These are phyloP conservation scores for Telopea speciosissima DNA, from an alignment of 177 flowering plant genomes.

Conservation along the genomic window DNA sequence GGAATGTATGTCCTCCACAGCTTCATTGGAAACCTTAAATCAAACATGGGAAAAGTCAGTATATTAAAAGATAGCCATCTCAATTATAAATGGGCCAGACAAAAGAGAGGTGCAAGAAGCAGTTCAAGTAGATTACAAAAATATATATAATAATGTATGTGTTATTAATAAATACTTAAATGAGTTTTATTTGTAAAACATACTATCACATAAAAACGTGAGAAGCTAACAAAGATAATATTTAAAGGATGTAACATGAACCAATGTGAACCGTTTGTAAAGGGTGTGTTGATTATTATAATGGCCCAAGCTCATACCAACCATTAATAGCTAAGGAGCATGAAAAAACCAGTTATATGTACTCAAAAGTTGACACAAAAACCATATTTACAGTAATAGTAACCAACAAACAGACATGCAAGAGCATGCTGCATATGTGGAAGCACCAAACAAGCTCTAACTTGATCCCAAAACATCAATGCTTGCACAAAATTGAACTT, in stretches of 20 bases:
- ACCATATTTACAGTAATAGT: no score
- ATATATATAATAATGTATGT: background rate
- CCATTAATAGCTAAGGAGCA: background rate
- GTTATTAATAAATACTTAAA: no score
- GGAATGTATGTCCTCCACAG: slow-evolving; percentile 53
- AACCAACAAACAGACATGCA: no score
- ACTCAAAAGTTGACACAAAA: background rate
- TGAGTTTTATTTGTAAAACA: no score
- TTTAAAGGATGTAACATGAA: background rate
- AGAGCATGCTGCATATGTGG: no score
- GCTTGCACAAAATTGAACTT: background rate
- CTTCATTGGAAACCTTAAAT: slow-evolving; percentile 70
- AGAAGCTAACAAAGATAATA: background rate
- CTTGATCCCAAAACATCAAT: background rate
- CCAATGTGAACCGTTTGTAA: background rate
- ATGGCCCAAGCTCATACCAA: background rate
- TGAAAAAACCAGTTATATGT: no score
- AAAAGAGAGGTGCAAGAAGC: background rate
- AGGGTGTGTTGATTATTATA: background rate
- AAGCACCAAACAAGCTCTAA: background rate
- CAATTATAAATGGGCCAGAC: background rate
- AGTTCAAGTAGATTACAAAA: background rate
- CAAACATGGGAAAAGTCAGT: background rate
- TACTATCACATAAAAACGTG: background rate
- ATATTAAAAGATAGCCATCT: background rate